Evolutionary conservation across 2,329 filamentous ascomycete genomes (phyloP), one percentile per base, ranked within the genome.

Genomic region (Geoglossum cookeanum): DNA sequence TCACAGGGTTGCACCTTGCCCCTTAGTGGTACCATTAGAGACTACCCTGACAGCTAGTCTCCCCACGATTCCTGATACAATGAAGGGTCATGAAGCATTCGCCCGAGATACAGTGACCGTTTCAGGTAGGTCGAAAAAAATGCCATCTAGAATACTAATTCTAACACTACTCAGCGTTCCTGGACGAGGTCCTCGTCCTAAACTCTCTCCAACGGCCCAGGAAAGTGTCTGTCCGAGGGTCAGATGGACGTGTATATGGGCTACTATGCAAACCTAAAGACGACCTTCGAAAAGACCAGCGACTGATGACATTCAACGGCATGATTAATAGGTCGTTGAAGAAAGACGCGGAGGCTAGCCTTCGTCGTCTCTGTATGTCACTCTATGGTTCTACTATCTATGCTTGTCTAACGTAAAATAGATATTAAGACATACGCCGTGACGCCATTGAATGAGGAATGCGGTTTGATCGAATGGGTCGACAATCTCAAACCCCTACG

Each of bases 241-340:
- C 87, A 0, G 89, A 99, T 69, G 92, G 94, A 6, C 85, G 84
- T 59, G 77, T 78, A 17, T 98, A 98, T 68, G 87, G 87, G 61
- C 79, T 98, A 6, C 77, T 99, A 58, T 94, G 94, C 74, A 98
- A 99, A 66, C 94, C 92, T 7, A 97, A 97, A 68, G 92, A 98
- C 67, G 94, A 99, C 68, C 78, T 99, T 29, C 85, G 92, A 55
- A 98, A 94, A 62, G 94, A 99, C 65, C 91, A 97, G 68, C 87
- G 92, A 55, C 81, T 98, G 22, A 98, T 98, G 90, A 94, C 98
- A 67, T 98, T 98, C 75, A 98, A 97, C 68, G 83, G 85, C 51
- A 92, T 97, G 80, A 97, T 98, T 73, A 98, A 98, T 68, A 80
- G 92, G 59, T 88, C 91, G 2, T 72, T 99, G 58, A 95, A 96